A percentile compares a stretch with the other conserved stretches of the same genome.
phyloP scores from a whole-genome alignment of 2,329 filamentous ascomycete genomes.

The Talaromyces funiculosus region DNA sequence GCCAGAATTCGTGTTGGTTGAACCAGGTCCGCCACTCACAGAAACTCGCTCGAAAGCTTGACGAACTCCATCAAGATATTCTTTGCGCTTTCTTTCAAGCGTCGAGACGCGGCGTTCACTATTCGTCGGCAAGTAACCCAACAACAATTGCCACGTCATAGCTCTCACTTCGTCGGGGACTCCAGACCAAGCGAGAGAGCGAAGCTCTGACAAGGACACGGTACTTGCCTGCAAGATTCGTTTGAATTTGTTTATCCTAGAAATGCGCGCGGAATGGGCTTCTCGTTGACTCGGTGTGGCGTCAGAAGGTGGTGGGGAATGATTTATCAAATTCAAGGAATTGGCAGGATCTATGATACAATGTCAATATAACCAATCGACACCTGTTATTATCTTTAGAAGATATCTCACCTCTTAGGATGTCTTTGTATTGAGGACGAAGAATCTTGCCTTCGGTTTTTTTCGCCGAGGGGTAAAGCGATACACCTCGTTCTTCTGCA shows the following conservation, averaged over 20 bases:
- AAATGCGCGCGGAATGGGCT: slow-evolving; percentile 77
- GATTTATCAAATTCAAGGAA: slow-evolving; percentile 86
- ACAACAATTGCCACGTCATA: slow-evolving; percentile 96
- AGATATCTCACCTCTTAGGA: slow-evolving; percentile 71
- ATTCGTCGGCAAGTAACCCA: slow-evolving; percentile 95
- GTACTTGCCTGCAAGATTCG: slow-evolving; percentile 86
- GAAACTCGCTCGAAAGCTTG: slow-evolving; percentile 57
- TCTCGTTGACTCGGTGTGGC: slow-evolving; percentile 80
- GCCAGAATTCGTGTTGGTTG: slow-evolving; percentile 42
- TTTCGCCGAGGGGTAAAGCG: slow-evolving; percentile 80
- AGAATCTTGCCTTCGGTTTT: slow-evolving; percentile 93
- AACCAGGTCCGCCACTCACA: slow-evolving; percentile 32
- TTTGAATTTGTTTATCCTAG: slow-evolving; percentile 98
- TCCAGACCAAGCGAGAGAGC: slow-evolving; percentile 86
- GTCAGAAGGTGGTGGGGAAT: slow-evolving; percentile 66
- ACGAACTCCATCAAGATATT: slow-evolving; percentile 86
- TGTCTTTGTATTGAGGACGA: slow-evolving; percentile 95
- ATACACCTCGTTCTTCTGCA: slow-evolving; percentile 76
- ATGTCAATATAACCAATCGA: no score
- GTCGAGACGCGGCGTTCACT: slow-evolving; percentile 86
- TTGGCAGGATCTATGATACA: slow-evolving; percentile 66
- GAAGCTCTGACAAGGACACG: slow-evolving; percentile 76
- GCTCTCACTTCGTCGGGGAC: slow-evolving; percentile 91
- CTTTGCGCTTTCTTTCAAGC: slow-evolving; percentile 88
- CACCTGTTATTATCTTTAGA: no score